phyloP scores from a whole-genome alignment of 148 eudicot species.

The Drosera capensis region DNA sequence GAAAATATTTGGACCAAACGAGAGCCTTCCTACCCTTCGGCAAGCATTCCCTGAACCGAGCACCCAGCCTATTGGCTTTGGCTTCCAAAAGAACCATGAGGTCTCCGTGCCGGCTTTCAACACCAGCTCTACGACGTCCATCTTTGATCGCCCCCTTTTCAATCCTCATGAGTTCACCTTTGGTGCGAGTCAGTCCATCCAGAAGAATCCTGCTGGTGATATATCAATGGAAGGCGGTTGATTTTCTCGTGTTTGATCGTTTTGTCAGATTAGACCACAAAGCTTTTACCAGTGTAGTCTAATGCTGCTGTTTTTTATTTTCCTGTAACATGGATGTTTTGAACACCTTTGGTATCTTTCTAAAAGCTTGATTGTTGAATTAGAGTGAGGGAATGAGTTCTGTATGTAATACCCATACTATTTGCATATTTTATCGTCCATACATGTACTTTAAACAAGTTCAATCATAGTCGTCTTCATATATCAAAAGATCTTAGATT shows the following conservation, averaged over 20 bases:
- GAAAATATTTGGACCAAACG: constrained; percentile 35
- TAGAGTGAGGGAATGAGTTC: too few relatives aligned
- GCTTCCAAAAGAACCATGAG: constrained; percentile 37
- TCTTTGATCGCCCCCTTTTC: constrained; percentile 29
- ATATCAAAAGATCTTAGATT: too few relatives aligned
- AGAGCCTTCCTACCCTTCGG: constrained; percentile 6
- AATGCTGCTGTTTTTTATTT: neutral
- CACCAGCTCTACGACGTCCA: constrained; percentile 22
- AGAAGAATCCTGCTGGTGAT: constrained; percentile 19
- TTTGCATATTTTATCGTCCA: too few relatives aligned
- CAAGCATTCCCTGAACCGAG: constrained; percentile 18
- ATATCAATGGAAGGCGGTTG: constrained; percentile 51
- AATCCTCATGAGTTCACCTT: constrained; percentile 61
- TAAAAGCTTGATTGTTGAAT: too few relatives aligned
- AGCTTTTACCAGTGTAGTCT: neutral
- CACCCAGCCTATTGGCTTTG: constrained; percentile 49
- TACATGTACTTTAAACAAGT: too few relatives aligned
- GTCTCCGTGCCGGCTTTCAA: constrained; percentile 37
- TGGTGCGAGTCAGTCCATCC: constrained; percentile 37
- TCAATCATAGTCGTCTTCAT: too few relatives aligned
- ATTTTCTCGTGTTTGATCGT: neutral
- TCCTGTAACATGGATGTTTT: too few relatives aligned
- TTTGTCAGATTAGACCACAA: neutral
- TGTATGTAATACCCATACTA: too few relatives aligned
- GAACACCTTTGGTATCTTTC: too few relatives aligned